A percentile compares a stretch with the other conserved stretches of the same genome.
Conservation (phyloP, 75 land plant genomes). For the Pseudotsuga menziesii region DNA sequence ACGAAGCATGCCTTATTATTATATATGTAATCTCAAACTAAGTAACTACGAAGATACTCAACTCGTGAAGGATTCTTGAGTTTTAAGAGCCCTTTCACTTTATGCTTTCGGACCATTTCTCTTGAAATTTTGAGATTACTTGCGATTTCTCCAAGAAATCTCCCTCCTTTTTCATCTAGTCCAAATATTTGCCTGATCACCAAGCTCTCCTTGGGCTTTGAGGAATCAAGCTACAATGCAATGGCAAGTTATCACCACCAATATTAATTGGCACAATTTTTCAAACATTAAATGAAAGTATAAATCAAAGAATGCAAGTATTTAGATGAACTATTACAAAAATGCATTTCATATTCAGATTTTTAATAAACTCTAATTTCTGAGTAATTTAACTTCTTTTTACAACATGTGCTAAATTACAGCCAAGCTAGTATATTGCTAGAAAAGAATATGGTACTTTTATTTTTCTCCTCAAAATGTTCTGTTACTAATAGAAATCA, state of each 20-base stretch:
- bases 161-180: slow-evolving; percentile 83
- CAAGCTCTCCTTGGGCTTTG: slow-evolving; percentile 92
- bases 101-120: slow-evolving; percentile 90
- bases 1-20: too few relatives aligned
- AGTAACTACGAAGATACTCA: slow-evolving; percentile 24
- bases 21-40: too few relatives aligned
- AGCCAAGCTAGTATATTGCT: not conserved
- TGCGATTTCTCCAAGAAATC: slow-evolving; percentile 87
- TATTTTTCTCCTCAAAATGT: not conserved
- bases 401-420: too few relatives aligned
- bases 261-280: not conserved
- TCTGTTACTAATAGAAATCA: too few relatives aligned
- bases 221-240: slow-evolving; percentile 76
- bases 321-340: not conserved
- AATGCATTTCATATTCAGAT: not conserved
- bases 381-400: too few relatives aligned
- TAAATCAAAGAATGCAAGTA: not conserved
- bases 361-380: too few relatives aligned
- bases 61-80: slow-evolving; percentile 73
- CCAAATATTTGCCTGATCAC: slow-evolving; percentile 91
- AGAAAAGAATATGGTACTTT: not conserved
- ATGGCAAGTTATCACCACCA: not conserved
- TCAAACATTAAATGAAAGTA: not conserved
- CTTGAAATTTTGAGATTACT: slow-evolving; percentile 80
- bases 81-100: slow-evolving; percentile 80